Evolutionary conservation across 495 filamentous ascomycete genomes (phyloP), one percentile per base, ranked within the genome.

Genomic region (Penicillium alfredii): DNA sequence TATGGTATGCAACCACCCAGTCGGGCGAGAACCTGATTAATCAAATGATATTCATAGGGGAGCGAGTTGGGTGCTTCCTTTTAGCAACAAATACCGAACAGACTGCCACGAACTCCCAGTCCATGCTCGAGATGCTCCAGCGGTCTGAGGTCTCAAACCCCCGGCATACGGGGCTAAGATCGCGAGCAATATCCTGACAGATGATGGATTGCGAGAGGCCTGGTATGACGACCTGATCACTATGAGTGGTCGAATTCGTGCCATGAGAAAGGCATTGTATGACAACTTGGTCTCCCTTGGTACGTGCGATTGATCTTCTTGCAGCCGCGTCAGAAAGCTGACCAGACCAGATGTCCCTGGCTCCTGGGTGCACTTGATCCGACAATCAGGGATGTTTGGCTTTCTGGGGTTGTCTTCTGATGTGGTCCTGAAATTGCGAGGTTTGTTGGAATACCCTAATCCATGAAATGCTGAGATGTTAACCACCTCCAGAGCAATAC

Each of bases 311-410:
- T 15, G 8, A 20, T 16, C 14, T 11, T n/a, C n/a, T n/a, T n/a
- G n/a, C 4, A 17, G 20, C 14, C 4, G 18, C 16, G 11, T 11
- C 1, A 30, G 1, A 11, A 4, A 13, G 1, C 21, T 24, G 13
- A 51, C 20, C 10, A 16, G 6, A 10, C 1, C 13, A 53, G 51
- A 41, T 6, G 54, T 60, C 3, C 54, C 58, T 10, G 61, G 66
- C 6, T 44, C 48, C 3, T 68, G 65, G 58, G 49, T 60, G 7
- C 58, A 63, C 33, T 37, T 68, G 12, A 45, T 58, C 12, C 40
- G 38, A 8, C 59, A 63, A 34, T 63, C 56, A 2, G 66, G 64
- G 7, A 70, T 70, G 63, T 68, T 68, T 45, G 59, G 60, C 4
- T 63, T 63, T n/a, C 17, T 63, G 22, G 60, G 62, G 6, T 36